A percentile compares a stretch with the other conserved stretches of the same genome.
Evolutionary conservation across 495 filamentous ascomycete species (phyloP).

Genomic region (Penicillium manginii): DNA sequence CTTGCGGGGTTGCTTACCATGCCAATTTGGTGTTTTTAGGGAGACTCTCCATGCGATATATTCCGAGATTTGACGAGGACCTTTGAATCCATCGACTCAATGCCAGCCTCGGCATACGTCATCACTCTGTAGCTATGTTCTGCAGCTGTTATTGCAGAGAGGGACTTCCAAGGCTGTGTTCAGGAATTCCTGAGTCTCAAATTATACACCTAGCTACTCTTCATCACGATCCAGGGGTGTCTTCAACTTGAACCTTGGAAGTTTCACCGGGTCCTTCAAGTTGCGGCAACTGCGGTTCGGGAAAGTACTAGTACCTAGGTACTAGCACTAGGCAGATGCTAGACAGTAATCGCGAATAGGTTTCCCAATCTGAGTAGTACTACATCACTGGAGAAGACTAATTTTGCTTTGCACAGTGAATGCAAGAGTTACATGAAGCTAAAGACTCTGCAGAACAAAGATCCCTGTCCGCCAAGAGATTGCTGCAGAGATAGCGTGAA

Average conservation of each 20-base stretch:
- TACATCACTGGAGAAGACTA: background rate
- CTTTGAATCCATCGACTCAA: background rate
- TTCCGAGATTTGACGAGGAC: slow-evolving; percentile 1
- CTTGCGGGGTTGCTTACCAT: no score
- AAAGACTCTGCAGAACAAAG: background rate
- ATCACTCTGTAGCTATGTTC: background rate
- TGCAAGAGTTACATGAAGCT: background rate
- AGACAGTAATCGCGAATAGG: background rate
- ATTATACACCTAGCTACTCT: background rate
- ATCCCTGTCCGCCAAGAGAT: background rate
- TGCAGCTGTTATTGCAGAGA: background rate
- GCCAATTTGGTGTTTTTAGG: background rate
- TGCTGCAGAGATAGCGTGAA: background rate
- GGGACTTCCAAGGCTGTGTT: background rate
- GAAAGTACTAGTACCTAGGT: no score
- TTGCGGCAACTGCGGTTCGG: background rate
- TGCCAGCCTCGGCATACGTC: background rate
- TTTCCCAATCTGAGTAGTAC: background rate
- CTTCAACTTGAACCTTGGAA: no score
- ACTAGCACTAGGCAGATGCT: no score
- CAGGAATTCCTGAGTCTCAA: background rate
- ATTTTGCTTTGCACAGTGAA: background rate
- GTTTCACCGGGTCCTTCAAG: background rate
- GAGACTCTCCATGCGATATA: no score
- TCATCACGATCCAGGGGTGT: no score